A percentile compares a stretch with the other conserved stretches of the same genome.
These are phyloP conservation scores for Mycena maculata DNA, from an alignment of 768 basidiomycete species.

Conservation along the genomic window DNA sequence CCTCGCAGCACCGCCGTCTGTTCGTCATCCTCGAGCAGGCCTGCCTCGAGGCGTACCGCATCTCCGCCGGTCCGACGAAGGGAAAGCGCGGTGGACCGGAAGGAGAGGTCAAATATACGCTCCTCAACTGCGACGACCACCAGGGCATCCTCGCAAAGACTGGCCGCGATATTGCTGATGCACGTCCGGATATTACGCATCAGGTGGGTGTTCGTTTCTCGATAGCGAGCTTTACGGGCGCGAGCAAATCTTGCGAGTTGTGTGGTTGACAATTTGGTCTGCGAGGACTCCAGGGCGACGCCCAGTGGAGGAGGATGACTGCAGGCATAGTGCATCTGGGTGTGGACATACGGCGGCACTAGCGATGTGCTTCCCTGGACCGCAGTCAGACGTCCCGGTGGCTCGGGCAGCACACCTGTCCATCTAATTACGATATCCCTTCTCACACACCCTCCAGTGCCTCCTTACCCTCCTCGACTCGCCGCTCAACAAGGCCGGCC, in stretches of 20 bases:
- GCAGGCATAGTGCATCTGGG: too few species aligned
- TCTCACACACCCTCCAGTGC: conserved; percentile 65
- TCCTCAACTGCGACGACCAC: conserved; percentile 98
- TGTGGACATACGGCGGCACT: too few species aligned
- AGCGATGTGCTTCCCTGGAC: too few species aligned
- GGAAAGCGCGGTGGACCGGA: conserved; percentile 70
- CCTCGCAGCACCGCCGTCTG: conserved; percentile 71
- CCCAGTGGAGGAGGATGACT: too few species aligned
- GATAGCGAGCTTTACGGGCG: too few species aligned
- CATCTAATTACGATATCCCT: too few species aligned
- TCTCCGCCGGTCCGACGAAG: conserved; percentile 71
- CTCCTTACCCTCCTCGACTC: conserved; percentile 96
- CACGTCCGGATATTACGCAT: conserved; percentile 82
- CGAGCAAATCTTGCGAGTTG: too few species aligned
- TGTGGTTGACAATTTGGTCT: too few species aligned
- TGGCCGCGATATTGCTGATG: conserved; percentile 97
- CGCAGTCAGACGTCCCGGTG: too few species aligned
- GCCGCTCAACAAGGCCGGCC: conserved; percentile 96
- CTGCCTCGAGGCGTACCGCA: conserved; percentile 94
- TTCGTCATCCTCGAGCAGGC: conserved; percentile 95
- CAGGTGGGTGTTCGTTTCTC: conserved; percentile 47
- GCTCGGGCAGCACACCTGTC: too few species aligned
- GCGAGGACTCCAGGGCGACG: too few species aligned
- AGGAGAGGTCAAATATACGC: conserved; percentile 92
- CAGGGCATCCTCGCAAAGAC: conserved; percentile 99